Conservation (phyloP, 2,329 filamentous ascomycete genomes). For the Aspergillus viridinutans region DNA sequence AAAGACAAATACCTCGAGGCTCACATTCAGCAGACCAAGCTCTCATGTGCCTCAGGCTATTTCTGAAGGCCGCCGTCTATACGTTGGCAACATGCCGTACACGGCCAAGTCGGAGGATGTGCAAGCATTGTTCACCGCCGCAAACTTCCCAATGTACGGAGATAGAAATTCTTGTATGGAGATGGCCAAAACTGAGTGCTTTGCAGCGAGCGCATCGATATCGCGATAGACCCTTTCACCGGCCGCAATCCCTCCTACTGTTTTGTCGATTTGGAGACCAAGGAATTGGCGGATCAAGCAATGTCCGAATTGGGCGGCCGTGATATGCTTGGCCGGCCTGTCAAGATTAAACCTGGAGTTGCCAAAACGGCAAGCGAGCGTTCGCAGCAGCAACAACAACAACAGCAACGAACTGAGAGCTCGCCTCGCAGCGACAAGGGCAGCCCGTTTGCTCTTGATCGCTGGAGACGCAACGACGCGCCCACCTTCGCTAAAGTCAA, state of each 20-base stretch:
- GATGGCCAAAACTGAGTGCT: conserved; percentile 18
- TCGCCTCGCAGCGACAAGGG: conserved; percentile 19
- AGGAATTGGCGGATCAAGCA: conserved; percentile 54
- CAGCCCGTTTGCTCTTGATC: conserved; percentile 33
- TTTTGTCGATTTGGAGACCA: conserved; percentile 63
- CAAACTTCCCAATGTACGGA: conserved; percentile 33
- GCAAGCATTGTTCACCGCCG: conserved; percentile 44
- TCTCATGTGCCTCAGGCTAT: conserved; percentile 35
- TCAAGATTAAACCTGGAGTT: conserved; percentile 63
- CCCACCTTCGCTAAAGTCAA: conserved; percentile 29
- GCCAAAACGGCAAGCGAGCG: conserved; percentile 45
- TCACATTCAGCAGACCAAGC: conserved; percentile 28
- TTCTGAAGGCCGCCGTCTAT: conserved; percentile 44
- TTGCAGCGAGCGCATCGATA: conserved; percentile 56
- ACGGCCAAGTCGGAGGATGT: conserved; percentile 51
- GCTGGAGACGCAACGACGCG: conserved; percentile 42
- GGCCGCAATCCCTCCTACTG: conserved; percentile 69
- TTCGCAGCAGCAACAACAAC: conserved; percentile 17
- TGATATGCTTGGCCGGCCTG: conserved; percentile 53
- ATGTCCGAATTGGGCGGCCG: conserved; percentile 55
- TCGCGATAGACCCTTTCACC: conserved; percentile 65
- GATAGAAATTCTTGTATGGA: conserved; percentile 2
- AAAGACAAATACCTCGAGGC: conserved; percentile 26
- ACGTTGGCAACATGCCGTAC: conserved; percentile 55
- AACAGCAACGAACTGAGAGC: conserved; percentile 11